Evolutionary conservation across 2,329 filamentous ascomycete species (phyloP).

Genomic region (Mycosphaerella arachidis): DNA sequence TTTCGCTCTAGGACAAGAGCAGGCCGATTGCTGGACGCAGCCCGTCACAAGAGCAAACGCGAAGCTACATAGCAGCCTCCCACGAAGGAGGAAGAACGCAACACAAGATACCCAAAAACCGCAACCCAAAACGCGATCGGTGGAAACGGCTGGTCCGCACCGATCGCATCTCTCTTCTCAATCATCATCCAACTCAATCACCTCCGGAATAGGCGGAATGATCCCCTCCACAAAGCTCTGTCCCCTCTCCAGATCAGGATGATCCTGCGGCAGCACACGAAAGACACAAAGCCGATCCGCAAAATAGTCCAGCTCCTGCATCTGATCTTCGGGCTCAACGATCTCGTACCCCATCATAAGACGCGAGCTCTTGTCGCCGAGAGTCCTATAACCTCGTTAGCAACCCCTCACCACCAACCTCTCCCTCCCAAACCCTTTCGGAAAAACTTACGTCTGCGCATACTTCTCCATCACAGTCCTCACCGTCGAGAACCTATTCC

Average conservation of each 20-base stretch:
- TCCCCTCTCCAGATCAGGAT: slow-evolving; percentile 5
- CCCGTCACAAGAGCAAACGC: neutral
- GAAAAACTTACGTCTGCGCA: neutral
- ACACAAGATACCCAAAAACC: neutral
- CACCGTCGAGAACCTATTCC: slow-evolving; percentile 29
- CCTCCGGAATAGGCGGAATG: slow-evolving; percentile 12
- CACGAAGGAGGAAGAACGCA: neutral
- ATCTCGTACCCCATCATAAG: slow-evolving; percentile 23
- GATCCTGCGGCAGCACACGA: slow-evolving; percentile 17
- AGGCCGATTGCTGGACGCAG: neutral
- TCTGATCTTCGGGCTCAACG: slow-evolving; percentile 16
- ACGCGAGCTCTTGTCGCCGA: slow-evolving; percentile 20
- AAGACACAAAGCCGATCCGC: slow-evolving; percentile 30
- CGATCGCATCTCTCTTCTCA: neutral
- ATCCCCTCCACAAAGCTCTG: slow-evolving; percentile 18
- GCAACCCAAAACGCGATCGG: neutral
- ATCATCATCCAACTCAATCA: slow-evolving; percentile 18
- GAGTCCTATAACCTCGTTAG: neutral
- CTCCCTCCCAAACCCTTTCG: too few species aligned
- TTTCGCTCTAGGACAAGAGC: neutral
- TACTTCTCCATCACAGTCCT: slow-evolving; percentile 27
- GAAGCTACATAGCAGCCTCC: neutral
- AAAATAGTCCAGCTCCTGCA: slow-evolving; percentile 31
- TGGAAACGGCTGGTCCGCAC: neutral
- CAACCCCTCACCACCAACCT: too few species aligned